Base-by-base conservation (phyloP, 768 basidiomycete species). In the Boletus sp. region DNA sequence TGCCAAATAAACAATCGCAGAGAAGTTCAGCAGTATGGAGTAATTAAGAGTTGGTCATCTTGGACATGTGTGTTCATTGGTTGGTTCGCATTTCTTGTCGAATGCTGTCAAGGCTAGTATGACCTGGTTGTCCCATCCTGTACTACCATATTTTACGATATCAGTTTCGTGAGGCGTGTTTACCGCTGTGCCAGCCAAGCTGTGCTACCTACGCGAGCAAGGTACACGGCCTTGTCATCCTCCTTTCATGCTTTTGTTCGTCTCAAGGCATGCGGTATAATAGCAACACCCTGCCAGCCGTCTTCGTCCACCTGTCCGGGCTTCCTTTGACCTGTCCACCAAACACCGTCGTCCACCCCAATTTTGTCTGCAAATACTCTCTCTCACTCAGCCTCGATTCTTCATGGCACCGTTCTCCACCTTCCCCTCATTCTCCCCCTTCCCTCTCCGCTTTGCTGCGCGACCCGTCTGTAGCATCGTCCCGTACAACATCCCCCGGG, bases 401-500 rank as follows among this genome's bases (percentile, higher is more conserved):
- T 15, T 11, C 50, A 61, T 58, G 59, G 21, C 47, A 21, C 43
- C 47, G 9, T 38, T 53, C 54, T 40, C 13, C 25, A 10, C 47
- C 13, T 21, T 54, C 3, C 1, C 53, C 40, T 46, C 52, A 2
- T 17, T 40, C 52, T 38, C 59, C 17, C 47, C 53, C 39, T 47
- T 43, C 15, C 37, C 47, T 17, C 41, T 32, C 19, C 51, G 45
- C 52, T 14, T 32, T 21, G 51, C 41, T 21, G 55, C 46, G 5
- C 63, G 67, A 35, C 47, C 63, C 6, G 43, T 71, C 42, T 52
- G 42, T 35, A 53, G 50, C 54, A 60, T 68, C 41, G 61, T 59
- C 7, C 67, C 60, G 1, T 56, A 61, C 38, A 54, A 56, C 50
- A 40, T 62, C 3, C 60, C 64, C 32, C 77, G 74, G 41, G 77